Conservation (phyloP, 108 stramenopile genomes). For the Pseudonitzschia pungens region DNA sequence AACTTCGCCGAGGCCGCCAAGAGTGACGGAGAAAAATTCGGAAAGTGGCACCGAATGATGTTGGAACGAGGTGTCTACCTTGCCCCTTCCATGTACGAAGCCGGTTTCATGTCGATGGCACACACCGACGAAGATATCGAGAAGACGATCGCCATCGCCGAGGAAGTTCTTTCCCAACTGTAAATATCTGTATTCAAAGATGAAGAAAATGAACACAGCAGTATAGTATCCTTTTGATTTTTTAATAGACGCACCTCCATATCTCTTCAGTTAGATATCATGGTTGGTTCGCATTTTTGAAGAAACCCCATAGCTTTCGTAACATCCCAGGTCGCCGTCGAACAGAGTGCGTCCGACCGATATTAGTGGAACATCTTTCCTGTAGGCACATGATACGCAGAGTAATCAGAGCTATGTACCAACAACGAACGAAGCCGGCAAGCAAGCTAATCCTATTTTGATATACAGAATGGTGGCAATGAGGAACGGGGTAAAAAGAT, state of each 20-base stretch:
- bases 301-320: too few relatives aligned
- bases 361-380: too few relatives aligned
- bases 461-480: too few relatives aligned
- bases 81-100: constrained; percentile 97
- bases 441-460: too few relatives aligned
- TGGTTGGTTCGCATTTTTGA: too few relatives aligned
- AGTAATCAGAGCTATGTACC: too few relatives aligned
- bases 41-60: constrained; percentile 98
- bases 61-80: constrained; percentile 97
- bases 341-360: too few relatives aligned
- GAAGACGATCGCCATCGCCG: constrained; percentile 94
- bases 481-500: too few relatives aligned
- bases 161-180: constrained; percentile 90
- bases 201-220: background rate
- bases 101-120: constrained; percentile 96
- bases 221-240: background rate
- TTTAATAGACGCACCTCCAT: background rate
- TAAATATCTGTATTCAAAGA: constrained; percentile 42
- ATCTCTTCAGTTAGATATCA: too few relatives aligned
- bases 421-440: too few relatives aligned
- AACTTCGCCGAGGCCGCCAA: constrained; percentile 91
- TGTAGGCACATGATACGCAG: too few relatives aligned
- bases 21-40: constrained; percentile 92
- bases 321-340: too few relatives aligned
- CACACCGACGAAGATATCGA: constrained; percentile 98